A percentile compares a stretch with the other conserved stretches of the same genome.
These are phyloP conservation scores for Solanum corneliomulleri DNA, from an alignment of 257 asterid species.

Conservation along the genomic window DNA sequence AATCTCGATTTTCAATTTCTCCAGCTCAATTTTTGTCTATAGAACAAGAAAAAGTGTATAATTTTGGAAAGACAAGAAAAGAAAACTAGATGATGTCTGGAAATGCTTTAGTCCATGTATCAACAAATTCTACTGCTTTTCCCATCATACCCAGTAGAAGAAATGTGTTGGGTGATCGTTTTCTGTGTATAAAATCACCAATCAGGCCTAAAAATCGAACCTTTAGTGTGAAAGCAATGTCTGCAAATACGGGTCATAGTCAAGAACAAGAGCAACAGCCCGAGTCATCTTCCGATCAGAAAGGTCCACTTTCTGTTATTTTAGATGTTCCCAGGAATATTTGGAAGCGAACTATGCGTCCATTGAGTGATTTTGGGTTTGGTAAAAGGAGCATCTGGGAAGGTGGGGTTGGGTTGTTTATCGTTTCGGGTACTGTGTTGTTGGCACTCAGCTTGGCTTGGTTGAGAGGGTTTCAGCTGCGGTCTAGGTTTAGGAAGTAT, in stretches of 20 bases:
- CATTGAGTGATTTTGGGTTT: conserved; percentile 86
- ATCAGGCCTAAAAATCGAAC: conserved; percentile 16
- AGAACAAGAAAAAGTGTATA: not conserved
- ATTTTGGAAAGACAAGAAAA: not conserved
- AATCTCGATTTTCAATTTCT: not conserved
- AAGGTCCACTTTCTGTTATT: conserved; percentile 38
- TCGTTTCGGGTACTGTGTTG: conserved; percentile 69
- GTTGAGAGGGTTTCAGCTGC: conserved; percentile 85
- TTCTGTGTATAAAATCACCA: conserved; percentile 27
- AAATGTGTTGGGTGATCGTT: conserved; percentile 21
- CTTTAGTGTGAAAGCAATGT: conserved; percentile 26
- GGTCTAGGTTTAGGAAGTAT: conserved; percentile 77
- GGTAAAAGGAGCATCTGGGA: conserved; percentile 97
- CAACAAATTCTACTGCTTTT: conserved; percentile 29
- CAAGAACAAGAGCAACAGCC: conserved; percentile 20
- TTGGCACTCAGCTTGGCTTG: conserved; percentile 84
- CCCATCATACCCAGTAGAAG: conserved; percentile 16
- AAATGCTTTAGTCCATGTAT: conserved; percentile 27
- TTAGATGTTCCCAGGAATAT: conserved; percentile 50
- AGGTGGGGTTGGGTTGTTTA: conserved; percentile 96
- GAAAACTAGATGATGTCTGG: conserved; percentile 35
- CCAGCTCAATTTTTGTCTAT: not conserved
- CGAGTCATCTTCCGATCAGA: conserved; percentile 30
- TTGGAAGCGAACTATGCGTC: conserved; percentile 79
- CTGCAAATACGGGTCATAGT: conserved; percentile 28